A percentile compares a stretch with the other conserved stretches of the same genome.
phyloP scores from a whole-genome alignment of 192 early-diverging fungal species.

The Coemansia sp. region DNA sequence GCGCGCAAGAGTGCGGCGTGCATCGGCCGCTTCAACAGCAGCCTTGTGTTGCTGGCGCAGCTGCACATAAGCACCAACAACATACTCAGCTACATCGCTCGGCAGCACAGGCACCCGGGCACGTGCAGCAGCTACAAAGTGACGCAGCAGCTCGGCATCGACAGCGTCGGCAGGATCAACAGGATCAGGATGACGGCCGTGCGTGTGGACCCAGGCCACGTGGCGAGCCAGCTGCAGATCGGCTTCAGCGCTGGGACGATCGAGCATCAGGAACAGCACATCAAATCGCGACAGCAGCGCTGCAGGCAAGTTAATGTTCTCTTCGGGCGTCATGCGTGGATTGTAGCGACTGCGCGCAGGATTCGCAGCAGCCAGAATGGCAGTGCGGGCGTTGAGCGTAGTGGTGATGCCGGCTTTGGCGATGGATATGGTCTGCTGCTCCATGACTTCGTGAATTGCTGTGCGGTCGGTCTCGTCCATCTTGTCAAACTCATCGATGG shows the following conservation, averaged over 20 bases:
- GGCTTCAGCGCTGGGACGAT: conserved; percentile 75
- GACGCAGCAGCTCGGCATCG: conserved; percentile 76
- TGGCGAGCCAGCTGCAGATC: conserved; percentile 83
- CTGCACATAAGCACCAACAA: conserved; percentile 84
- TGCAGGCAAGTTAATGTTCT: conserved; percentile 97
- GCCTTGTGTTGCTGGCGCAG: conserved; percentile 65
- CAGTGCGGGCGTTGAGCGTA: conserved; percentile 91
- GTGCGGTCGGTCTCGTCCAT: conserved; percentile 97
- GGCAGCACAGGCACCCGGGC: conserved; percentile 72
- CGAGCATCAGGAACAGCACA: conserved; percentile 86
- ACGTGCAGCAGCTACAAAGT: conserved; percentile 85
- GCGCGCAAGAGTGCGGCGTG: conserved; percentile 19
- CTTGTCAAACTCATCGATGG: conserved; percentile 99
- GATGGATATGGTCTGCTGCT: conserved; percentile 98
- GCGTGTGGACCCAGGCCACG: conserved; percentile 90
- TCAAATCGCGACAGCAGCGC: conserved; percentile 93
- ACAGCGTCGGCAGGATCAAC: conserved; percentile 56
- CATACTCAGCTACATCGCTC: conserved; percentile 74
- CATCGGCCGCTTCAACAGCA: conserved; percentile 10
- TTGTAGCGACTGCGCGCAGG: conserved; percentile 96
- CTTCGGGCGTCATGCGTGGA: conserved; percentile 77
- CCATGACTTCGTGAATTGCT: conserved; percentile 99
- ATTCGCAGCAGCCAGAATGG: conserved; percentile 95
- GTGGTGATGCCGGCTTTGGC: conserved; percentile 98
- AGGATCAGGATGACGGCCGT: conserved; percentile 72